Base-by-base conservation (phyloP, 2,329 filamentous ascomycete genomes). In the Cucurbitaria berberidis region DNA sequence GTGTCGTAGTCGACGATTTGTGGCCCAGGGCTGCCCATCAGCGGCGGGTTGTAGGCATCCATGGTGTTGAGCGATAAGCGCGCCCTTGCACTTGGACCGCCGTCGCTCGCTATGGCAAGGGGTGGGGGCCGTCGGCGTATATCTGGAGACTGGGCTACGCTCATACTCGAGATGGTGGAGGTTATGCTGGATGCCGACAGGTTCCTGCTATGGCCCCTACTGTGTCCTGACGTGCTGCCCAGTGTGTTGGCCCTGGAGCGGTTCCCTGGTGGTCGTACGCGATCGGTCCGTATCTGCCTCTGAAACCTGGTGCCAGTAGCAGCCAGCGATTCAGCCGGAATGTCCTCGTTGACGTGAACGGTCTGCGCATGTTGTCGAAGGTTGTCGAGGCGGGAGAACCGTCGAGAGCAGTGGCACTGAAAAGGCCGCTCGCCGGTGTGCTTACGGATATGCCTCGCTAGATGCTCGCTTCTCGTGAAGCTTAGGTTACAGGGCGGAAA, bases 391-490 rank as follows among this genome's bases (percentile, higher is more conserved):
- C 93, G 86, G 9, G 95, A 98, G 74, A 99, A 99, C 49, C 92
- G 86, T 45, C 95, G 86, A 2, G 89, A 91, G 76, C 95, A 99
- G 75, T 98, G 95, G 64, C 95, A 99, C 75, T 96, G 90, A 68
- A 98, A 99, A 0, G 95, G 95, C 24, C 95, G 87, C 79, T 99
- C 95, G 47, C 95, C 95, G 0, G 95, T 99, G 70, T 99, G 95
- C 84, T 98, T 98, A 67, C 93, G 86, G 65, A 99, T 98, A 70
- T 99, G 95, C 45, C 95, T 85, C 15, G 93, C 93, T 55, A 99
- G 77, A 79, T 99, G 95, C 74, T 99, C 95, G 70, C 93, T 98
- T 57, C 95, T 83, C 0, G 95, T 98, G 72, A 99, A 99, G 75
- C 92, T 97, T 52, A 99, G 76, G 68, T 89, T 93, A 76, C 95